Conservation (phyloP, 116 monocot genomes). For the Cymodocea nodosa region DNA sequence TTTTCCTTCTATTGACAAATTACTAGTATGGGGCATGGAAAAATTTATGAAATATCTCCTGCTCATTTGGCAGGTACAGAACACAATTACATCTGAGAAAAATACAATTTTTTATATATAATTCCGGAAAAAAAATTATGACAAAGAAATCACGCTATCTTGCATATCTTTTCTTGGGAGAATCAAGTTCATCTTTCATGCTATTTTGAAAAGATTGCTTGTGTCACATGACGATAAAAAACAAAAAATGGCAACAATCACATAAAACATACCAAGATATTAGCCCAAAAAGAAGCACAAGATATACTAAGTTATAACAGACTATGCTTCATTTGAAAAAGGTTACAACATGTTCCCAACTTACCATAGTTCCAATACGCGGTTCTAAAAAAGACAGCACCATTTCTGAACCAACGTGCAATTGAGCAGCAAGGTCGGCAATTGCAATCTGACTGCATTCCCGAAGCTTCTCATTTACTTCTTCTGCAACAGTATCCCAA, state of each 20-base stretch:
- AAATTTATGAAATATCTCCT: no score
- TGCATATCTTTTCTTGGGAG: no score
- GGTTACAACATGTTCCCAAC: conserved; percentile 1
- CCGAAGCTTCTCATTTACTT: conserved; percentile 90
- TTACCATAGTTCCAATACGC: conserved; percentile 65
- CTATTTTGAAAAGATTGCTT: no score
- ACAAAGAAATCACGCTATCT: no score
- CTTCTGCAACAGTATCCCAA: conserved; percentile 79
- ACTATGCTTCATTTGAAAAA: neutral
- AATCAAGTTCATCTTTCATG: no score
- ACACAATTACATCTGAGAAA: no score
- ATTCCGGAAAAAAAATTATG: no score
- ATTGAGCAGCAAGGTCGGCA: conserved; percentile 85
- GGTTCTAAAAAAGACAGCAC: conserved; percentile 56
- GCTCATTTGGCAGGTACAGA: no score
- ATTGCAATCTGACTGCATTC: conserved; percentile 91
- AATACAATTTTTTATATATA: no score
- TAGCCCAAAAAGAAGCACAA: neutral
- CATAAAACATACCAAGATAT: neutral
- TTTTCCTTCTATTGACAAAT: no score
- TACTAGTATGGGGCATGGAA: no score
- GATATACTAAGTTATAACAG: neutral
- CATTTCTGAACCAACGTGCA: conserved; percentile 79
- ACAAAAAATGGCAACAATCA: neutral
- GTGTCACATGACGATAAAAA: neutral